phyloP scores from a whole-genome alignment of 805 yeast genomes.

The Metschnikowia koreensis region DNA sequence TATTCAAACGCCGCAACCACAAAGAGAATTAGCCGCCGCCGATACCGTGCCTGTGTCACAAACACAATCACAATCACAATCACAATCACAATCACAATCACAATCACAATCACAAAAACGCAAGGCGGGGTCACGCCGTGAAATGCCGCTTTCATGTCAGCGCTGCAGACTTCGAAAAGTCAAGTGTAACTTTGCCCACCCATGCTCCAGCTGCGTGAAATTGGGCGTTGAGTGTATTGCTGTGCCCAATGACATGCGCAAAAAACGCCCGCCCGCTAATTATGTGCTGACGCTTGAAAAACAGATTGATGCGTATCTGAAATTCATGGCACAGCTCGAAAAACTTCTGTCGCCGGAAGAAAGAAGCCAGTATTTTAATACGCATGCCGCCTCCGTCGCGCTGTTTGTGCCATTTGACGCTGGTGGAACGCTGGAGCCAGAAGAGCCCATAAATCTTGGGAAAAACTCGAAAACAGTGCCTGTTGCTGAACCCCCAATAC shows the following conservation, averaged over 20 bases:
- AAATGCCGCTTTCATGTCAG: conserved; percentile 31
- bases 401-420: conserved; percentile 10
- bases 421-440: background rate
- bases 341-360: conserved; percentile 20
- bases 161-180: conserved; percentile 44
- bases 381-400: conserved; percentile 25
- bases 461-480: background rate
- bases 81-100: background rate
- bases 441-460: background rate
- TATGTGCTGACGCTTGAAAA: conserved; percentile 48
- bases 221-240: conserved; percentile 46
- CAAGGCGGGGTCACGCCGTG: conserved; percentile 4
- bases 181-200: conserved; percentile 48
- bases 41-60: background rate
- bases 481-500: background rate
- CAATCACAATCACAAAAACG: background rate
- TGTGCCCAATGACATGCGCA: conserved; percentile 49
- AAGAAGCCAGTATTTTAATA: conserved; percentile 21
- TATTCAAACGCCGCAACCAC: too few relatives aligned
- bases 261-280: conserved; percentile 47
- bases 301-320: conserved; percentile 24
- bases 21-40: background rate
- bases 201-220: conserved; percentile 48
- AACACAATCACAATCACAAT: too few relatives aligned
- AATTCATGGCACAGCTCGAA: conserved; percentile 26